Evolutionary conservation across 2,329 filamentous ascomycete genomes (phyloP), one percentile per base, ranked within the genome.

Genomic region (Diaporthe vexans): DNA sequence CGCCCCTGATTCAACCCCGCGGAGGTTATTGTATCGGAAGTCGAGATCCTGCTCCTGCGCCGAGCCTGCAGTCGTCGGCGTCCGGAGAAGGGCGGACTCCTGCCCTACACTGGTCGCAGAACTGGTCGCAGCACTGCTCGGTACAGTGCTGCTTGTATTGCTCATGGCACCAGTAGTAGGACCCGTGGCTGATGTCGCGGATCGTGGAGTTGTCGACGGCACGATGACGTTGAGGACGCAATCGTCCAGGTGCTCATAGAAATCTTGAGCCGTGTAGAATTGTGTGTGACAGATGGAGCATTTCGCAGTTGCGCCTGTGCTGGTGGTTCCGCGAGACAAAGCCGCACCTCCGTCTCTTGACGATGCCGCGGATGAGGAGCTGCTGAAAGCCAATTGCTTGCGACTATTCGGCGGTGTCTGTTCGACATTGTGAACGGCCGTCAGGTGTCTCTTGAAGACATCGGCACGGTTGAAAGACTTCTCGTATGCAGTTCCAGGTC

Each of bases 391-490:
- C 54, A 26, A 78, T 74, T 43, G 91, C 87, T 94, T 95, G 76
- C 95, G 91, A 82, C 94, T 94, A 82, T 98, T 98, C 0, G 95
- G 95, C 9, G 95, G 94, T 0, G 94, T 96, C 84, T 98, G 97
- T 83, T 98, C 97, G 29, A 98, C 96, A 43, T 94, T 93, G 82
- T 99, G 97, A 0, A 98, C 94, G 0, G 95, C 94, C 17, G 95
- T 98, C 70, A 99, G 87, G 83, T 99, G 97, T 68, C 96, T 90
- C 87, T 98, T 98, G 88, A 98, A 98, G 54, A 98, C 95, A 80
- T 99, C 97, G 51, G 96, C 95, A 69, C 97, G 91, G 85, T 98
- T 98, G 84, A 99, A 98, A 77, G 94, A 95, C 87, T 98, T 98
- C 83, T 98, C 96, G 8, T 93, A 94, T 1, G 94, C 91, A 4